A percentile compares a stretch with the other conserved stretches of the same genome.
These are phyloP conservation scores for Aspergillus sp. DNA, from an alignment of 2,329 filamentous ascomycete genomes.

Conservation along the genomic window DNA sequence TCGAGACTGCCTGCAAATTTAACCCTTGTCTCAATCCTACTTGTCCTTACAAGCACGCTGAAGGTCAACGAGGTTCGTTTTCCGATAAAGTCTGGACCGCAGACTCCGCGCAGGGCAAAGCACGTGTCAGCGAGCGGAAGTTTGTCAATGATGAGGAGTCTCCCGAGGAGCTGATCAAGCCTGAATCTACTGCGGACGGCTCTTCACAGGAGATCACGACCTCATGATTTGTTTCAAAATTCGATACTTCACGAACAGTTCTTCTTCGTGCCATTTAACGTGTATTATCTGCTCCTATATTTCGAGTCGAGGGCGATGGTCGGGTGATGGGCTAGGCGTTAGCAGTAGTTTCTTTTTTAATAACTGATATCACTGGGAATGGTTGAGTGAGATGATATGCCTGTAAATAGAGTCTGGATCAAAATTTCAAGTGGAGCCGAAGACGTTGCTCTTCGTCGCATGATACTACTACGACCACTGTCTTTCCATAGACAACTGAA, in stretches of 20 bases:
- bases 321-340: constrained; percentile 28
- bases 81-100: constrained; percentile 90
- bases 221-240: constrained; percentile 18
- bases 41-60: constrained; percentile 86
- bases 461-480: background rate
- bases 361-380: constrained; percentile 15
- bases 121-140: constrained; percentile 83
- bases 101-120: constrained; percentile 46
- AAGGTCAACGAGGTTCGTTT: constrained; percentile 83
- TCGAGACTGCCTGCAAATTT: constrained; percentile 82
- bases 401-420: constrained; percentile 29
- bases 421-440: constrained; percentile 6
- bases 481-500: background rate
- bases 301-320: constrained; percentile 14
- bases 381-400: constrained; percentile 13
- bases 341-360: constrained; percentile 7
- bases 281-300: constrained; percentile 27
- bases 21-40: constrained; percentile 86
- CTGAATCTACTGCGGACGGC: constrained; percentile 42
- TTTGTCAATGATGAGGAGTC: constrained; percentile 69
- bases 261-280: constrained; percentile 13
- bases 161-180: constrained; percentile 71
- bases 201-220: constrained; percentile 33
- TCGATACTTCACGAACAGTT: constrained; percentile 4
- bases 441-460: background rate